phyloP scores from a whole-genome alignment of 805 yeast species.

The Ogataea polymorpha region DNA sequence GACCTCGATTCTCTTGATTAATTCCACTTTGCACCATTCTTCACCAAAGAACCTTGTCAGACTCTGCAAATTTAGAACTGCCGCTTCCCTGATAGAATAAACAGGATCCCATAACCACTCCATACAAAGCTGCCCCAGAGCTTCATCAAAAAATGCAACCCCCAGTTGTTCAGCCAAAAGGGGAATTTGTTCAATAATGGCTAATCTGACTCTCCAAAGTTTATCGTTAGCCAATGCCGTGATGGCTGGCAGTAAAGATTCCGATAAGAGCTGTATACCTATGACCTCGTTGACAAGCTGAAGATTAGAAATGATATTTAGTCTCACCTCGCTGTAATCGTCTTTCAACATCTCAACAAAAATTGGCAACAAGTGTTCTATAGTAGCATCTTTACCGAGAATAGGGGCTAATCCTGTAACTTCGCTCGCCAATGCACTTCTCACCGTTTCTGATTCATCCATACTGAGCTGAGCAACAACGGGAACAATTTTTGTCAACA shows the following conservation, averaged over 20 bases:
- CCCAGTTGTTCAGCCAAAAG: constrained; percentile 92
- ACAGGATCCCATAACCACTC: constrained; percentile 99
- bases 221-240: constrained; percentile 93
- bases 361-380: constrained; percentile 78
- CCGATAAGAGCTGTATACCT: constrained; percentile 84
- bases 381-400: constrained; percentile 79
- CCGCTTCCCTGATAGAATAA: constrained; percentile 94
- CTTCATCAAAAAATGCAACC: constrained; percentile 87
- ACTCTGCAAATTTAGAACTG: constrained; percentile 76
- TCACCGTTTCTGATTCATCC: constrained; percentile 89
- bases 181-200: constrained; percentile 95
- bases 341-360: constrained; percentile 92
- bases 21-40: constrained; percentile 86
- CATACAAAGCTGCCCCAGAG: constrained; percentile 84
- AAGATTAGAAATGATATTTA: constrained; percentile 88
- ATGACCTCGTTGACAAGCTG: constrained; percentile 91
- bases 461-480: constrained; percentile 77
- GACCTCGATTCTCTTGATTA: constrained; percentile 69
- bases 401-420: constrained; percentile 84
- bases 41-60: constrained; percentile 87
- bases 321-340: constrained; percentile 93
- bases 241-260: constrained; percentile 90
- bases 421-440: constrained; percentile 88
- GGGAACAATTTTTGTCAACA: constrained; percentile 74
- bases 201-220: constrained; percentile 96